Percentiles rank a stretch among this genome's conserved stretches.
Evolutionary conservation across 441 rosid genomes (phyloP).

Genomic region (Jatropha multifida): DNA sequence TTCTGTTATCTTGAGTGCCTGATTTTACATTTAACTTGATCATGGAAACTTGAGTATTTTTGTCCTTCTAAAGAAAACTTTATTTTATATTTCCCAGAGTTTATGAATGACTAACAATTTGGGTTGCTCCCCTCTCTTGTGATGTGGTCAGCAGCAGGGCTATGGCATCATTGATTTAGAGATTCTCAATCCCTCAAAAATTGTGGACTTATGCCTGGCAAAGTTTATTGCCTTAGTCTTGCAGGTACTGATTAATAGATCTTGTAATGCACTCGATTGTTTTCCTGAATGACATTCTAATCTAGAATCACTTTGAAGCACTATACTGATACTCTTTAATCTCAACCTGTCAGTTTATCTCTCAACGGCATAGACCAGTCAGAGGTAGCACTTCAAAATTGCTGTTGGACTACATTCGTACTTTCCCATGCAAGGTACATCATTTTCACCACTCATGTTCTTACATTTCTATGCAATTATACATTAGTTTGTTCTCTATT

Average conservation of each 20-base stretch:
- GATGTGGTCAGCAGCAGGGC: slow-evolving; percentile 50
- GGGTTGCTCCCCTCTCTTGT: slow-evolving; percentile 1
- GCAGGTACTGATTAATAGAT: slow-evolving; percentile 51
- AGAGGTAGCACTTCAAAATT: slow-evolving; percentile 74
- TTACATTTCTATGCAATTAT: slow-evolving; percentile 22
- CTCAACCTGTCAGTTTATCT: slow-evolving; percentile 58
- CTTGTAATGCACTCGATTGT: slow-evolving; percentile 15
- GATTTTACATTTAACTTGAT: background rate
- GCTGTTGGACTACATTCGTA: slow-evolving; percentile 61
- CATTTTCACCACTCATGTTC: slow-evolving; percentile 12
- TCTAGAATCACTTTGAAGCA: slow-evolving; percentile 11
- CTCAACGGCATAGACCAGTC: slow-evolving; percentile 84
- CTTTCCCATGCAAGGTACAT: slow-evolving; percentile 77
- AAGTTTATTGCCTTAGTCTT: slow-evolving; percentile 62
- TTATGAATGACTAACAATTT: slow-evolving; percentile 11
- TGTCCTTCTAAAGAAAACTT: background rate
- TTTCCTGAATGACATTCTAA: slow-evolving; percentile 9
- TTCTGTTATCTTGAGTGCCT: slow-evolving; percentile 8
- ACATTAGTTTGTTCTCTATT: slow-evolving; percentile 6
- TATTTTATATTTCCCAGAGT: background rate
- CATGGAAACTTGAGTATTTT: background rate
- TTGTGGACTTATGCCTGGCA: slow-evolving; percentile 61
- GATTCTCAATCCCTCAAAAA: slow-evolving; percentile 55
- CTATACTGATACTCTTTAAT: slow-evolving; percentile 28
- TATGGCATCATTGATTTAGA: slow-evolving; percentile 73